phyloP scores from a whole-genome alignment of 176 grass and related monocot species.

The Lolium multiflorum region DNA sequence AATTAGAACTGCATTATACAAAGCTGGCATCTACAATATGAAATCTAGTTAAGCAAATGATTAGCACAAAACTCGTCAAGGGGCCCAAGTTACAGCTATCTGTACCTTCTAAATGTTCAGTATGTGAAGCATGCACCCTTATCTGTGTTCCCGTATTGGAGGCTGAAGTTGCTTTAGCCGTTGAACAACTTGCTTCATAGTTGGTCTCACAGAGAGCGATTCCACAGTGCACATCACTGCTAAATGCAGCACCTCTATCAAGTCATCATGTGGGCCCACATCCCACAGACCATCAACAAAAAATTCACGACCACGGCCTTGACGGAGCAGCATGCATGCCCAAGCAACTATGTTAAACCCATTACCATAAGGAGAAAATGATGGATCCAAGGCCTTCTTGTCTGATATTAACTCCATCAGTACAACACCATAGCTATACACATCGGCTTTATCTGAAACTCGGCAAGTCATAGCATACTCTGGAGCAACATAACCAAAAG shows the following conservation, averaged over 20 bases:
- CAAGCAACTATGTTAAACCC: slow-evolving; percentile 98
- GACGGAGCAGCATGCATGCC: slow-evolving; percentile 88
- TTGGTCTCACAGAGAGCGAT: slow-evolving; percentile 77
- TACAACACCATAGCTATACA: slow-evolving; percentile 96
- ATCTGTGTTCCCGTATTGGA: slow-evolving; percentile 60
- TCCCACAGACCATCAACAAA: slow-evolving; percentile 92
- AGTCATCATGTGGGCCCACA: slow-evolving; percentile 80
- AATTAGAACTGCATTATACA: slow-evolving; percentile 63
- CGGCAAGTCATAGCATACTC: slow-evolving; percentile 98
- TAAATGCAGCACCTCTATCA: slow-evolving; percentile 90
- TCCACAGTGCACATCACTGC: slow-evolving; percentile 91
- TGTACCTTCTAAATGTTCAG: slow-evolving; percentile 61
- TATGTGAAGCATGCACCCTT: slow-evolving; percentile 44
- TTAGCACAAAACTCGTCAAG: slow-evolving; percentile 53
- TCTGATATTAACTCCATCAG: slow-evolving; percentile 98
- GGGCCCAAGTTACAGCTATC: slow-evolving; percentile 45
- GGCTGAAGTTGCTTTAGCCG: slow-evolving; percentile 95
- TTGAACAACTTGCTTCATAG: slow-evolving; percentile 93
- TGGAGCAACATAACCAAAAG: slow-evolving; percentile 97
- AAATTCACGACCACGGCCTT: slow-evolving; percentile 84
- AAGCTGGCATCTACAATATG: slow-evolving; percentile 64
- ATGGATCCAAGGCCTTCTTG: slow-evolving; percentile 94
- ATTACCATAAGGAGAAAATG: slow-evolving; percentile 96
- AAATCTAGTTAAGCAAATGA: slow-evolving; percentile 65
- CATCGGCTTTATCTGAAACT: slow-evolving; percentile 96